These are phyloP conservation scores for Euphorbia peplus DNA, from an alignment of 345 rosid species.

Conservation along the genomic window DNA sequence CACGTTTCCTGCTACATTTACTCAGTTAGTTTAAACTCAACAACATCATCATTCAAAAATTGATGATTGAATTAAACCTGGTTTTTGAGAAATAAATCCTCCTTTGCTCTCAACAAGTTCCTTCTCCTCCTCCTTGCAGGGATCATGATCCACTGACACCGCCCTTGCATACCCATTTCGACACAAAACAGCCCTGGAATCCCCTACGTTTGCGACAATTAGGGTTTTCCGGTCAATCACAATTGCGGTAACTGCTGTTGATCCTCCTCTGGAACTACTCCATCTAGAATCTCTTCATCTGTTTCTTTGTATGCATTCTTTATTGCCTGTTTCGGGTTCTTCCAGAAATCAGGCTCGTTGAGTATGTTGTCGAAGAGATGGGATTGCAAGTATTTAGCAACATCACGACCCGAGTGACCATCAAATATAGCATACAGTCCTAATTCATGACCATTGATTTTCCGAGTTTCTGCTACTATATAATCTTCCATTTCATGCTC, in stretches of 20 bases:
- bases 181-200: conserved; percentile 47
- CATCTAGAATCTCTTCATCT: conserved; percentile 36
- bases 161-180: conserved; percentile 31
- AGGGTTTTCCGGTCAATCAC: conserved; percentile 40
- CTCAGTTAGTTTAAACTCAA: too few relatives aligned
- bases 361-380: conserved; percentile 48
- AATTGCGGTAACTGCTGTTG: conserved; percentile 50
- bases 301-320: conserved; percentile 40
- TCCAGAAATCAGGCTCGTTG: conserved; percentile 47
- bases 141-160: conserved; percentile 48
- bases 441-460: conserved; percentile 33
- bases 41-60: too few relatives aligned
- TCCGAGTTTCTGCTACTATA: conserved; percentile 40
- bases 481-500: conserved; percentile 56
- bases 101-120: conserved; percentile 48
- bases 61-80: conserved; percentile 17
- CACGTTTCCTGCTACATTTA: conserved; percentile 38
- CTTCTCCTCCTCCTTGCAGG: conserved; percentile 37
- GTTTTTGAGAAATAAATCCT: conserved; percentile 35
- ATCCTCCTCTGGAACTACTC: conserved; percentile 46
- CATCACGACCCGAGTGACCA: conserved; percentile 48
- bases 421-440: conserved; percentile 55
- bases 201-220: conserved; percentile 51
- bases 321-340: conserved; percentile 30
- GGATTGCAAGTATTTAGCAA: conserved; percentile 43